Percentiles rank a stretch among this genome's conserved stretches.
These are phyloP conservation scores for Crithidia fasciculata DNA, from an alignment of 208 protist genomes.

Conservation along the genomic window DNA sequence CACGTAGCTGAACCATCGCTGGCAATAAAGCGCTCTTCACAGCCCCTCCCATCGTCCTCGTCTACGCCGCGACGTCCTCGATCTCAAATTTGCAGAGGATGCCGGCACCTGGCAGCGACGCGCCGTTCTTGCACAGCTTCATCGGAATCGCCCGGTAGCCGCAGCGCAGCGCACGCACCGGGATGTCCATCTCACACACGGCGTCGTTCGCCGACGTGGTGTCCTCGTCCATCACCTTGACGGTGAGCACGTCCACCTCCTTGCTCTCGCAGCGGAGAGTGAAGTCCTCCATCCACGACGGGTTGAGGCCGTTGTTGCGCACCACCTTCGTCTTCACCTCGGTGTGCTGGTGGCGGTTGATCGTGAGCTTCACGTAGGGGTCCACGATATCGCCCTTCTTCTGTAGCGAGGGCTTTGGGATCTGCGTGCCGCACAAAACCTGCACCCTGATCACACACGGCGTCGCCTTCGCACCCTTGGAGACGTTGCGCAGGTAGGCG, in stretches of 20 bases:
- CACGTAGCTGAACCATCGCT: too few relatives aligned
- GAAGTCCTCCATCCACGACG: conserved; percentile 69
- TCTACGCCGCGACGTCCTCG: conserved; percentile 9
- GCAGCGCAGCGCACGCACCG: conserved; percentile 41
- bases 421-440: conserved; percentile 64
- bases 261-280: conserved; percentile 39
- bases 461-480: conserved; percentile 15
- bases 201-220: conserved; percentile 46
- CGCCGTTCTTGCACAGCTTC: conserved; percentile 54
- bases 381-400: conserved; percentile 76
- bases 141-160: conserved; percentile 62
- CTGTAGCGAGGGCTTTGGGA: conserved; percentile 64
- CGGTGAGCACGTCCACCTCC: conserved; percentile 58
- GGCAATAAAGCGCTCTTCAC: too few relatives aligned
- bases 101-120: conserved; percentile 31
- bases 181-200: conserved; percentile 50
- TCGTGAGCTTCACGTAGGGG: conserved; percentile 65
- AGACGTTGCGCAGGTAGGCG: conserved; percentile 38
- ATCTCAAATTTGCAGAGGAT: conserved; percentile 63
- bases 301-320: conserved; percentile 77
- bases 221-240: conserved; percentile 61
- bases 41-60: neutral
- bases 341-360: conserved; percentile 47
- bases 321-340: conserved; percentile 48
- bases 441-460: conserved; percentile 38